Base-by-base conservation (phyloP, 1,139 yeast species). In the Yamadazyma siamensis region DNA sequence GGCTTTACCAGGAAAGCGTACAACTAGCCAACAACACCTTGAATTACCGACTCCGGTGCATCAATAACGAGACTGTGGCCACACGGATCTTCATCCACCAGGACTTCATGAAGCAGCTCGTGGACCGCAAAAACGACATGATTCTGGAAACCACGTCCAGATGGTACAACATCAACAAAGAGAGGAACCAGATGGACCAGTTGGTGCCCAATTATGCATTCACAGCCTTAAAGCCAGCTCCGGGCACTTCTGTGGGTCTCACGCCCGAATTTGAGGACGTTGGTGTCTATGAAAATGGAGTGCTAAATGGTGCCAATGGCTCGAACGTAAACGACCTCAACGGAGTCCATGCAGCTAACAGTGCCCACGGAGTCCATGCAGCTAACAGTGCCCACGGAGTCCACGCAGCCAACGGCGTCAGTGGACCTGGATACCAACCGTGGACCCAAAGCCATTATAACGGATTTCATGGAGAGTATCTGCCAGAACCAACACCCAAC, bases 131-230 rank as follows among this genome's bases (percentile, higher is more conserved):
- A 40, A 72, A 73, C 35, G 65, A 68, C 21, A 67, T 87, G 65
- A 71, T 91, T 31, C 70, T 76, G 35, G 71, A 77, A 13, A 85
- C 95, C 4, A 89, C 97, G 2, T 77, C 85, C 28, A 72, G 78
- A 43, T 91, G 98, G 97, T 91, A 91, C 60, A 82, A 84, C 44
- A 84, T 89, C 48, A 89, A 89, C 56, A 78, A 82, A 47, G 98
- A 91, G 54, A 71, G 97, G 44, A 74, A 95, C 42, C 80, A 79
- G 33, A 71, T 88, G 77, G 97, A 89, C 54, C 76, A 80, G 43
- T 54, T 81, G 28, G 88, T 63, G 6, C 67, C 72, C 0, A 73
- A 68, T 39, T 65, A 48, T 43, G 54, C 53, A 28, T 65, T 49
- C 41, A 32, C 59, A 5, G 72, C 73, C 4, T 42, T 61, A 13